Base-by-base conservation (phyloP, 1,139 yeast genomes). In the Debaryomyces subglobosus region DNA sequence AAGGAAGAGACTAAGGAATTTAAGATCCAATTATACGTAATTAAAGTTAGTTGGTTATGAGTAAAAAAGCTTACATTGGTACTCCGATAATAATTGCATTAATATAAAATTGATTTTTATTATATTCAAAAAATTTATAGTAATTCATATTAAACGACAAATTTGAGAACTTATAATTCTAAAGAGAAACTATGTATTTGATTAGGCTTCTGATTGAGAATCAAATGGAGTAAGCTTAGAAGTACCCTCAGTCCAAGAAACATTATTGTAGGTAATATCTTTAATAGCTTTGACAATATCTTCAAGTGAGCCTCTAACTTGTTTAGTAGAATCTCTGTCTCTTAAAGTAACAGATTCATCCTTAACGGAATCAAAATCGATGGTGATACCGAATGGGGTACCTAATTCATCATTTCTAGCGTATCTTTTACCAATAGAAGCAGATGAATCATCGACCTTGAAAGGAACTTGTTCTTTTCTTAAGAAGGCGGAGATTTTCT, bases 371-470 rank as follows among this genome's bases (percentile, higher is more conserved):
- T 95, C 98, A 70, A 95, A 95, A 72, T 95, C 99, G 61, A 95
- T 88, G 57, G 99, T 95, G 69, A 95, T 84, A 71, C 99, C 99
- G 65, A 94, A 95, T 60, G 99, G 99, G 50, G 99, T 95, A 71
- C 99, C 99, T 69, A 95, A 83, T 76, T 95, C 99, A 71, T 95
- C 99, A 70, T 95, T 95, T 78, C 99, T 89, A 53, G 99, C 92
- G 65, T 95, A 95, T 77, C 99, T 88, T 79, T 92, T 90, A 76
- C 99, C 99, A 62, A 95, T 94, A 27, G 98, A 90, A 32, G 97
- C 98, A 63, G 96, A 88, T 15, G 98, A 91, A 69, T 95, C 99
- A 69, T 95, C 99, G 50, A 92, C 86, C 80, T 92, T 94, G 79
- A 92, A 90, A 57, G 98, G 95, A 61, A 95, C 84, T 67, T 91